These are phyloP conservation scores for Theileria annulata DNA, from an alignment of 169 alveolate species.

Conservation along the genomic window DNA sequence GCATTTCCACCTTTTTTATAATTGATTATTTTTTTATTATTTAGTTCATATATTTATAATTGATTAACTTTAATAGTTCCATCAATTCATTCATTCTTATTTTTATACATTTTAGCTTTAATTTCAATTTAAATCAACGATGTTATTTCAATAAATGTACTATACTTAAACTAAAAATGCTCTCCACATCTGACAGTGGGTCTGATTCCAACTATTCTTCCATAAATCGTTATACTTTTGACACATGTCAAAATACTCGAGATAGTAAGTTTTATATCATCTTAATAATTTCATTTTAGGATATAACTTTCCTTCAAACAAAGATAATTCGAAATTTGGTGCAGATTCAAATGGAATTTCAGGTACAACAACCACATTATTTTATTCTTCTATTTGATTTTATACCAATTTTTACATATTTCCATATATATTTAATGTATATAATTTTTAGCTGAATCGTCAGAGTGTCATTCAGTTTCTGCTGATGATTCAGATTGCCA, in stretches of 20 bases:
- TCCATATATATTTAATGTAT: neutral
- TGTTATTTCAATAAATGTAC: neutral
- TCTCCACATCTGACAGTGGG: neutral
- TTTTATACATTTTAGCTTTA: no score
- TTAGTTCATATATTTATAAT: neutral
- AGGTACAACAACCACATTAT: neutral
- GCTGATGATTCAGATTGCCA: neutral
- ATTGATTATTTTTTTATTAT: no score
- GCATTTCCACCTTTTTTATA: neutral
- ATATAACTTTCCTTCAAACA: neutral
- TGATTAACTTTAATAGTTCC: neutral
- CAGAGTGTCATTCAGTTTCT: constrained; percentile 1
- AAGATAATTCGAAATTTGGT: neutral
- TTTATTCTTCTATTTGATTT: neutral
- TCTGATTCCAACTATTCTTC: neutral
- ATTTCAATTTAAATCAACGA: neutral
- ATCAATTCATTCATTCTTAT: neutral
- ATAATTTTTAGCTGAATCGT: constrained; percentile 1
- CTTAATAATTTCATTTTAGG: neutral
- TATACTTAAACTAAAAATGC: neutral
- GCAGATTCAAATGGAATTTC: neutral
- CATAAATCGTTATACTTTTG: neutral
- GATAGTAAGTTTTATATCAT: neutral
- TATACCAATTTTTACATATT: no score
- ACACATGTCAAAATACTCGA: neutral